Conservation (phyloP, 768 basidiomycete genomes). For the Crepidotus variabilis region DNA sequence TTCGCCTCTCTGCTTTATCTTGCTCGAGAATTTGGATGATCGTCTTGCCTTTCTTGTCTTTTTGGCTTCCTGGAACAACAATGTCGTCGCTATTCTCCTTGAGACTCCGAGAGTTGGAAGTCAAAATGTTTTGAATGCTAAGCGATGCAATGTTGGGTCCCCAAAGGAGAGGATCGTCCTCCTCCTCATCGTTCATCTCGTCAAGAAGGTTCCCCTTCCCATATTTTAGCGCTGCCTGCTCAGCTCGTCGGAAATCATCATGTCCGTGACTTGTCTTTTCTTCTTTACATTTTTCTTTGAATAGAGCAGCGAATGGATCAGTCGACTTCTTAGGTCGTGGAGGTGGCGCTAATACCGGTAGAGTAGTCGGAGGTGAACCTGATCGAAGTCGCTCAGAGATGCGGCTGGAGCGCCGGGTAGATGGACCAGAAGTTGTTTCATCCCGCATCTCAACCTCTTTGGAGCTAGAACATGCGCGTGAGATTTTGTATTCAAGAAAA, state of each 20-base stretch:
- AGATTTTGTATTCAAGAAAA: not conserved
- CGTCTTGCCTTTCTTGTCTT: slow-evolving; percentile 7
- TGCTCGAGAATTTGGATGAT: slow-evolving; percentile 8
- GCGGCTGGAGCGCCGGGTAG: slow-evolving; percentile 5
- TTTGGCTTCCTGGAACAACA: slow-evolving; percentile 1
- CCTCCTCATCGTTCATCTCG: slow-evolving; percentile 29
- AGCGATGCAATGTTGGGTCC: not conserved
- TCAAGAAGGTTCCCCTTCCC: slow-evolving; percentile 27
- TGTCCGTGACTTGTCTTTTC: slow-evolving; percentile 36
- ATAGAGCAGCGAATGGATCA: slow-evolving; percentile 52
- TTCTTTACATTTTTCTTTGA: slow-evolving; percentile 47
- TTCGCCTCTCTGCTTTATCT: slow-evolving; percentile 9
- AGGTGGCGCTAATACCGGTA: not conserved
- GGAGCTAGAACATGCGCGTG: not conserved
- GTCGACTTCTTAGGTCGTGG: slow-evolving; percentile 1
- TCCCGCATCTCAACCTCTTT: not conserved
- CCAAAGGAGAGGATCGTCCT: slow-evolving; percentile 17
- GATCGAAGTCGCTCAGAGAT: slow-evolving; percentile 13
- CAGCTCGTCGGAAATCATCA: slow-evolving; percentile 43
- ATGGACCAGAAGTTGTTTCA: not conserved
- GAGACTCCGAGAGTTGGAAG: not conserved
- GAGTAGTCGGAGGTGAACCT: slow-evolving; percentile 8
- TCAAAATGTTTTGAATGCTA: slow-evolving; percentile 6
- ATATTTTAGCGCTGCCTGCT: slow-evolving; percentile 26
- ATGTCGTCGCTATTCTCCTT: not conserved